phyloP scores from a whole-genome alignment of 2,329 filamentous ascomycete species.

The Aspergillus floridensis region DNA sequence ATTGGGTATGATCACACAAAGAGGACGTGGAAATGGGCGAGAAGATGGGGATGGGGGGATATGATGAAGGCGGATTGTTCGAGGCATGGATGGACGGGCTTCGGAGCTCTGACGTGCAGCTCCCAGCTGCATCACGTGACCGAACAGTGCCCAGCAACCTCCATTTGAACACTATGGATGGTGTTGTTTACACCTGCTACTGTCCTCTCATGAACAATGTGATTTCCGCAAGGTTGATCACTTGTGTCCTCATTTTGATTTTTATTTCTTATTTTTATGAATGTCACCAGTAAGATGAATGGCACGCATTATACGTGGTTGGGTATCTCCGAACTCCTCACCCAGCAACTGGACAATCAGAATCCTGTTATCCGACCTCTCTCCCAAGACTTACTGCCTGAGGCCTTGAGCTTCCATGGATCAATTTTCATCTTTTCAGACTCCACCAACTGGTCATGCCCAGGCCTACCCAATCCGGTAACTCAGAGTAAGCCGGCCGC shows the following conservation, averaged over 20 bases:
- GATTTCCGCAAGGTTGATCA: no score
- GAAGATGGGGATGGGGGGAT: not conserved
- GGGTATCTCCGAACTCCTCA: no score
- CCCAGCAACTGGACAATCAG: no score
- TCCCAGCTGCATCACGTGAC: conserved; percentile 27
- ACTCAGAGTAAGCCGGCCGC: not conserved
- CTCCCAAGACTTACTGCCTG: not conserved
- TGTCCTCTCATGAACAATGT: no score
- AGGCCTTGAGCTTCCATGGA: not conserved
- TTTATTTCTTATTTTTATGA: no score
- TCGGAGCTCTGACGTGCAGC: conserved; percentile 15
- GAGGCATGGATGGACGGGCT: conserved; percentile 4
- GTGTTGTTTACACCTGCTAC: not conserved
- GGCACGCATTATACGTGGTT: no score
- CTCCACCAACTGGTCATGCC: not conserved
- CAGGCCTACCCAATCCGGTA: not conserved
- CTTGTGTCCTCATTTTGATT: no score
- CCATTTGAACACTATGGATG: no score
- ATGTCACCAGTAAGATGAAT: no score
- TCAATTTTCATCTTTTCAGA: not conserved
- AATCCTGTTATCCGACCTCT: not conserved
- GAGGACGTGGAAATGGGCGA: conserved; percentile 8
- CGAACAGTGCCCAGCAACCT: not conserved
- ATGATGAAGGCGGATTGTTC: conserved; percentile 3
- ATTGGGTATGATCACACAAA: conserved; percentile 1